These are phyloP conservation scores for Aspergillus indologenus DNA, from an alignment of 495 filamentous ascomycete species.

Conservation along the genomic window DNA sequence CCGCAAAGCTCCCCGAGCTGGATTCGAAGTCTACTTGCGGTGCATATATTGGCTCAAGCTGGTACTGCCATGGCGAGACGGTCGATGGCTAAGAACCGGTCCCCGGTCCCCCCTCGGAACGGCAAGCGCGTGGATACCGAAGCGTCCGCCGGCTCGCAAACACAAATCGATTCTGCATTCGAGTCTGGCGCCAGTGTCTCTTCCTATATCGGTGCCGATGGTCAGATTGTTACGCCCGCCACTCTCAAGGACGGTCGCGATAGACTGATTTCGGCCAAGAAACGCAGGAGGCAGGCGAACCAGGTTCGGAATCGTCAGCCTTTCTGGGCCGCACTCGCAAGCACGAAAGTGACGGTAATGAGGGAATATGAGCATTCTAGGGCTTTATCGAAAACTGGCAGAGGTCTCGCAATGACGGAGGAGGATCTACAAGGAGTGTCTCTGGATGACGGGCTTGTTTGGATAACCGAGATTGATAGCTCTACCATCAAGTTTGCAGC, in stretches of 20 bases:
- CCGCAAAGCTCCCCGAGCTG: conserved; percentile 52
- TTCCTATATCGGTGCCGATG: conserved; percentile 49
- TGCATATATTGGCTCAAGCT: conserved; percentile 87
- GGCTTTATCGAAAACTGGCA: conserved; percentile 69
- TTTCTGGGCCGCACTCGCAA: conserved; percentile 90
- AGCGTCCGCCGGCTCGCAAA: conserved; percentile 50
- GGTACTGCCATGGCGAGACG: conserved; percentile 53
- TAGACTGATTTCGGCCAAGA: conserved; percentile 64
- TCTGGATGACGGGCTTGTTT: conserved; percentile 76
- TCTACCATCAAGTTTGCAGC: conserved; percentile 81
- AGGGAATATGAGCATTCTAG: conserved; percentile 89
- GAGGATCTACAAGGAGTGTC: conserved; percentile 78
- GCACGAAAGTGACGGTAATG: conserved; percentile 88
- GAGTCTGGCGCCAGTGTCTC: conserved; percentile 47
- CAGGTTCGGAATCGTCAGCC: conserved; percentile 87
- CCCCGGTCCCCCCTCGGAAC: conserved; percentile 37
- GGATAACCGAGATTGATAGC: conserved; percentile 80
- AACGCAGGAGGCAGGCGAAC: conserved; percentile 82
- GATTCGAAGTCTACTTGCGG: conserved; percentile 63
- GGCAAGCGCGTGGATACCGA: conserved; percentile 57
- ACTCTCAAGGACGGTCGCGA: conserved; percentile 51
- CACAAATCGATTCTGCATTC: conserved; percentile 42
- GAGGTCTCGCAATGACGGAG: conserved; percentile 65
- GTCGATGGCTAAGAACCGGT: conserved; percentile 50
- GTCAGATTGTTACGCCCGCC: conserved; percentile 47